phyloP scores from a whole-genome alignment of 352 stramenopile genomes.

The Phytophthora sansomeana region DNA sequence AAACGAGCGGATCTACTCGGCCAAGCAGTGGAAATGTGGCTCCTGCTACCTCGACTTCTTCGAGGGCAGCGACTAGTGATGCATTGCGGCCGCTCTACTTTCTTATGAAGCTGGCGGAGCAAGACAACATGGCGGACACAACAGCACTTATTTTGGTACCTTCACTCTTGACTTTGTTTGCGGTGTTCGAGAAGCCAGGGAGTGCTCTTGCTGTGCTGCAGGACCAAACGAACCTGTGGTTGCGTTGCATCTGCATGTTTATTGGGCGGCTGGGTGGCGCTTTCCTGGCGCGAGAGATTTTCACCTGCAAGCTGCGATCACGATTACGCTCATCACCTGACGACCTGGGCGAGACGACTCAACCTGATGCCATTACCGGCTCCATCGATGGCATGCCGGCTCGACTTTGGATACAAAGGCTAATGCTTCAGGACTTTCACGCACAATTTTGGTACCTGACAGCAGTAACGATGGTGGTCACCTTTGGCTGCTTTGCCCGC shows the following conservation, averaged over 20 bases:
- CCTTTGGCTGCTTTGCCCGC: constrained; percentile 87
- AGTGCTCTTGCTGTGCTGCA: constrained; percentile 67
- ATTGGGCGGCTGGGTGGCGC: constrained; percentile 71
- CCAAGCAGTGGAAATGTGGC: constrained; percentile 12
- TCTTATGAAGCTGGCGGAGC: constrained; percentile 88
- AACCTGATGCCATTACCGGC: constrained; percentile 34
- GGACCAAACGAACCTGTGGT: constrained; percentile 81
- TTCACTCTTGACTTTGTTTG: constrained; percentile 77
- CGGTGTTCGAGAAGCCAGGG: constrained; percentile 78
- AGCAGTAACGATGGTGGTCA: constrained; percentile 82
- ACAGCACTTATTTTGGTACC: constrained; percentile 87
- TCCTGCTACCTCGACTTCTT: background rate
- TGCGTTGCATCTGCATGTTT: constrained; percentile 90
- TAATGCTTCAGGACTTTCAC: constrained; percentile 89
- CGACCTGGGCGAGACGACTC: constrained; percentile 21
- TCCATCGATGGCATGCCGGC: constrained; percentile 75
- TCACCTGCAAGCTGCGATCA: constrained; percentile 81
- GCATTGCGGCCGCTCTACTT: constrained; percentile 82
- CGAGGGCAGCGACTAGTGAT: constrained; percentile 35
- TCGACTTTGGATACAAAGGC: constrained; percentile 82
- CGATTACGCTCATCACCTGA: constrained; percentile 50
- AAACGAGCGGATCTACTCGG: constrained; percentile 17
- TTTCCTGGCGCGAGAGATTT: constrained; percentile 86
- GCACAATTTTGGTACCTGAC: constrained; percentile 90
- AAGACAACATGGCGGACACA: constrained; percentile 91